Percentiles rank a stretch among this genome's conserved stretches.
These are phyloP conservation scores for Panicum miliaceum DNA, from an alignment of 176 grass and related monocot genomes.

Conservation along the genomic window DNA sequence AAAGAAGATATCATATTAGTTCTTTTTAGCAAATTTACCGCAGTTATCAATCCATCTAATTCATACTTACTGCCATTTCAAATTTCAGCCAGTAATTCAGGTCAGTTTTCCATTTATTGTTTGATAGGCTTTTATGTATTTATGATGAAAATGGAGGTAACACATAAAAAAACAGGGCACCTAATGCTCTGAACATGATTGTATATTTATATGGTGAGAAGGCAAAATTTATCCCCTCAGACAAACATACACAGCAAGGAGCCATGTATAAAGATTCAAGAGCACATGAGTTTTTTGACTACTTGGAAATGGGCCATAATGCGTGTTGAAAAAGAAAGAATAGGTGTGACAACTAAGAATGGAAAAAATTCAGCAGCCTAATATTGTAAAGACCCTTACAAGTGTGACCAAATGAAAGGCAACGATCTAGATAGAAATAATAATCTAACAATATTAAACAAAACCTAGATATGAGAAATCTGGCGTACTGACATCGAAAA, in stretches of 20 bases:
- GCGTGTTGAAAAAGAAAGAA: neutral
- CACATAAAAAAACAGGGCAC: slow-evolving; percentile 3
- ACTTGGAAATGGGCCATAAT: neutral
- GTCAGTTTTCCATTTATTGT: neutral
- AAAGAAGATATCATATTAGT: neutral
- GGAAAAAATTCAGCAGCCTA: neutral
- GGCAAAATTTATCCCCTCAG: neutral
- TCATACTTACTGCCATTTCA: neutral
- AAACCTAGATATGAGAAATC: slow-evolving; percentile 1
- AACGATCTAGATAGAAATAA: neutral
- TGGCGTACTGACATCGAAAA: neutral
- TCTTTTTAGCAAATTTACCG: neutral
- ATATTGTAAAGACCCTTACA: slow-evolving; percentile 10
- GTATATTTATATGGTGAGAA: neutral
- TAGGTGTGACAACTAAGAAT: neutral
- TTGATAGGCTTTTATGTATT: neutral
- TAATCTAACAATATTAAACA: slow-evolving; percentile 11
- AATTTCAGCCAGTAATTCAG: slow-evolving; percentile 21
- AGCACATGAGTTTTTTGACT: neutral
- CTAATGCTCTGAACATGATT: neutral
- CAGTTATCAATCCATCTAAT: neutral
- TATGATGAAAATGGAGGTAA: neutral
- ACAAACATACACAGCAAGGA: neutral
- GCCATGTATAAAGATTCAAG: neutral
- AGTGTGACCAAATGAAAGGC: neutral